These are phyloP conservation scores for Acer negundo DNA, from an alignment of 345 rosid genomes.

Conservation along the genomic window DNA sequence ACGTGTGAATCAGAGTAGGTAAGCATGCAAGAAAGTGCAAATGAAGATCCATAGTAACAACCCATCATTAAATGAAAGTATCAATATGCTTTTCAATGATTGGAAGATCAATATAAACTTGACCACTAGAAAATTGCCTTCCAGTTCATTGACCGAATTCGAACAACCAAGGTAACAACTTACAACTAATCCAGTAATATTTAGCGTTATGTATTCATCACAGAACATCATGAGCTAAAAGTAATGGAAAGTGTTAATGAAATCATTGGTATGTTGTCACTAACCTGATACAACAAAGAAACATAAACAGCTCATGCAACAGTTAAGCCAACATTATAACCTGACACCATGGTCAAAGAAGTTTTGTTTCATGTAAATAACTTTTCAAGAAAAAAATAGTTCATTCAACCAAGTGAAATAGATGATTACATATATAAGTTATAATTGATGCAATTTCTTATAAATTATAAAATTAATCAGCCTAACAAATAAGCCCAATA, in stretches of 20 bases:
- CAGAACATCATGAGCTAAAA: too few relatives aligned
- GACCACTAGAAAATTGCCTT: not conserved
- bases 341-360: not conserved
- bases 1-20: too few relatives aligned
- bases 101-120: not conserved
- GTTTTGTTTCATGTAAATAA: not conserved
- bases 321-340: slow-evolving; percentile 1
- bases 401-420: not conserved
- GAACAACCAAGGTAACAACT: slow-evolving; percentile 1
- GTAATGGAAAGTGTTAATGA: not conserved
- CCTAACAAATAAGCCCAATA: not conserved
- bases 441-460: not conserved
- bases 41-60: not conserved
- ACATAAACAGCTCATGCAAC: slow-evolving; percentile 1
- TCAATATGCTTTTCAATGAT: not conserved
- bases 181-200: slow-evolving; percentile 1
- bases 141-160: not conserved
- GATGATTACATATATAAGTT: not conserved
- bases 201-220: not conserved
- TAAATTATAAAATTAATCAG: not conserved
- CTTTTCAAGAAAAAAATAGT: not conserved
- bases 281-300: slow-evolving; percentile 9
- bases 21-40: not conserved
- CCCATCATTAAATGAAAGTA: not conserved
- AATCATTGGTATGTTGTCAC: not conserved